Evolutionary conservation across 2,329 filamentous ascomycete species (phyloP).

Genomic region (Mycosphaerella sp.): DNA sequence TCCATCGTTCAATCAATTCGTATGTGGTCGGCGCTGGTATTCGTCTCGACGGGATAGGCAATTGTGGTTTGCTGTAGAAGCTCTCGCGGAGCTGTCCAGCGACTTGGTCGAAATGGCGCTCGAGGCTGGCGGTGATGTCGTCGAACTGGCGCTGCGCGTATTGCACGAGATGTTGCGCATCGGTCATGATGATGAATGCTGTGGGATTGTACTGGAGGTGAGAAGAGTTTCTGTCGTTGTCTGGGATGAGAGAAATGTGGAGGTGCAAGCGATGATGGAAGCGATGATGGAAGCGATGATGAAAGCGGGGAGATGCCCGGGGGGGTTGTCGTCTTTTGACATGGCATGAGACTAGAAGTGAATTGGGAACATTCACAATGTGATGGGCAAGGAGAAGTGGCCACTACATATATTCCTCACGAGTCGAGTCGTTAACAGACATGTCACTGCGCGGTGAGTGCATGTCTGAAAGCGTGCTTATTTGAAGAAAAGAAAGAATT

Average conservation of each 20-base stretch:
- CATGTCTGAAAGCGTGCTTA: too few relatives aligned
- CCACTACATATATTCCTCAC: too few relatives aligned
- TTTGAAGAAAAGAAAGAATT: too few relatives aligned
- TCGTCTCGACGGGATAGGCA: slow-evolving; percentile 28
- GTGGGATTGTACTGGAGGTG: not conserved
- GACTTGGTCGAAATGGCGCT: slow-evolving; percentile 71
- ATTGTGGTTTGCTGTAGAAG: slow-evolving; percentile 65
- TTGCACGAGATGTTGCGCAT: slow-evolving; percentile 35
- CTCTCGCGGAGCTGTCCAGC: slow-evolving; percentile 65
- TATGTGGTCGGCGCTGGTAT: slow-evolving; percentile 40
- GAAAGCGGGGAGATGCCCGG: too few relatives aligned
- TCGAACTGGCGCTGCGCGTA: slow-evolving; percentile 33
- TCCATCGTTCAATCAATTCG: slow-evolving; percentile 63
- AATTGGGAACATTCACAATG: too few relatives aligned
- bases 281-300: not conserved
- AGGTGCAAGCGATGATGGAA: not conserved
- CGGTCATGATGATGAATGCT: slow-evolving; percentile 27
- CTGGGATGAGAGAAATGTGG: not conserved
- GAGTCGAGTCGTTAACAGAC: too few relatives aligned
- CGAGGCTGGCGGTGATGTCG: slow-evolving; percentile 71
- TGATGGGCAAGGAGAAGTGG: too few relatives aligned
- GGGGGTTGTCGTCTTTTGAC: too few relatives aligned
- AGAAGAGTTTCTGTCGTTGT: not conserved
- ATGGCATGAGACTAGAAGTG: too few relatives aligned
- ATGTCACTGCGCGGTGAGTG: too few relatives aligned